These are phyloP conservation scores for Penicillium samsonianum DNA, from an alignment of 495 filamentous ascomycete species.

Conservation along the genomic window DNA sequence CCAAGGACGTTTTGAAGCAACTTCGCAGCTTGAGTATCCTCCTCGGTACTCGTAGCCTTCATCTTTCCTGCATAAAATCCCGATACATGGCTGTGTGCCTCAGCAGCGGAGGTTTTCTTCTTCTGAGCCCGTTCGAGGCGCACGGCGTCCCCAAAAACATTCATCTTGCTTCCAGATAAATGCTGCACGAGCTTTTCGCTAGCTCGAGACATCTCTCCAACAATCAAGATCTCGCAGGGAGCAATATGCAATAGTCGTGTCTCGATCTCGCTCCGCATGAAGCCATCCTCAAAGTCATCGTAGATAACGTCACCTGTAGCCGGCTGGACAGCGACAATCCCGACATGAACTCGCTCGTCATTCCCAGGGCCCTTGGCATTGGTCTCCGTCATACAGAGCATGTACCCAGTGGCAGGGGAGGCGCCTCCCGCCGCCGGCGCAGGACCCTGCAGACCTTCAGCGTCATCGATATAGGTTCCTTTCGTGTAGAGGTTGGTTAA, in stretches of 20 bases:
- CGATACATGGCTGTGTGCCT: constrained; percentile 85
- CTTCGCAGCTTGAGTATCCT: constrained; percentile 51
- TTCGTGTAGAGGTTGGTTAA: constrained; percentile 98
- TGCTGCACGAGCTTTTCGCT: constrained; percentile 93
- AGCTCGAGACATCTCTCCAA: constrained; percentile 87
- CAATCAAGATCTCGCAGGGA: constrained; percentile 94
- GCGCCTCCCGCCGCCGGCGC: constrained; percentile 50
- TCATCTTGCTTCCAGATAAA: constrained; percentile 83
- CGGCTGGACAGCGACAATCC: constrained; percentile 92
- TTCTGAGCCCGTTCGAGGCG: constrained; percentile 77
- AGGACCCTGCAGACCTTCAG: constrained; percentile 70
- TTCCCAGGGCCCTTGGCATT: constrained; percentile 82
- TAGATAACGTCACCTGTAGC: constrained; percentile 95
- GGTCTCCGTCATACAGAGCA: constrained; percentile 90
- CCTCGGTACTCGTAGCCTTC: constrained; percentile 55
- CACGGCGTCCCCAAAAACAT: constrained; percentile 88
- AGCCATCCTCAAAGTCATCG: constrained; percentile 95
- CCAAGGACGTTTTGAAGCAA: constrained; percentile 85
- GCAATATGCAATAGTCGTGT: constrained; percentile 92
- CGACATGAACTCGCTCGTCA: constrained; percentile 91
- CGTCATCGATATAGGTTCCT: constrained; percentile 95
- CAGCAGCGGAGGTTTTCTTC: constrained; percentile 77
- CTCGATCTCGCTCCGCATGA: constrained; percentile 97
- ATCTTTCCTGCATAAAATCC: constrained; percentile 92
- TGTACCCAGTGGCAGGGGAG: constrained; percentile 78